Evolutionary conservation across 108 stramenopile species (phyloP).

Genomic region (Chaetoceros muelleri): DNA sequence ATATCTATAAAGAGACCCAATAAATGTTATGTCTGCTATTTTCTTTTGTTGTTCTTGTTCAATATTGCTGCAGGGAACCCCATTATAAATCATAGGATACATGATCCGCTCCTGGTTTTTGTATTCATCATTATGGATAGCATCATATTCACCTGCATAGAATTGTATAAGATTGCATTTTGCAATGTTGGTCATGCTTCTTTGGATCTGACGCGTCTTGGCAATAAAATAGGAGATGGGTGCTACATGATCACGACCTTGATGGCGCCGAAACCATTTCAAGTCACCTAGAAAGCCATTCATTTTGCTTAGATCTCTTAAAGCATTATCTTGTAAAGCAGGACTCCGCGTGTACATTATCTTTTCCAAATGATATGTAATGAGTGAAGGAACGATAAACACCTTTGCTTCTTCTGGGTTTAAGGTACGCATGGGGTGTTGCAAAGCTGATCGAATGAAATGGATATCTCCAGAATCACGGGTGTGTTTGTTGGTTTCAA

Average conservation of each 20-base stretch:
- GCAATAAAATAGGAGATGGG: slow-evolving; percentile 1
- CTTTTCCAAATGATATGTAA: not conserved
- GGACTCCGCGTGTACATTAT: not conserved
- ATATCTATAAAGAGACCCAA: slow-evolving; percentile 9
- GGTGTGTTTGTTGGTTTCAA: not conserved
- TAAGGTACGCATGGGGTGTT: slow-evolving; percentile 17
- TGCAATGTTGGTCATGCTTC: not conserved
- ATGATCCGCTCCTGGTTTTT: not conserved
- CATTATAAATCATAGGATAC: not conserved
- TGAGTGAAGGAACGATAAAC: slow-evolving; percentile 16
- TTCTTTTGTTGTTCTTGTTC: slow-evolving; percentile 2
- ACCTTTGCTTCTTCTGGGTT: slow-evolving; percentile 12
- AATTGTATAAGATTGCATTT: not conserved
- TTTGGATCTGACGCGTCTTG: not conserved
- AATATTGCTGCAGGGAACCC: not conserved
- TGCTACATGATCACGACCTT: slow-evolving; percentile 7
- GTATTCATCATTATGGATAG: not conserved
- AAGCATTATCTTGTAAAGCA: not conserved
- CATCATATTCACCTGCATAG: not conserved
- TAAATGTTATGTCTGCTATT: slow-evolving; percentile 8
- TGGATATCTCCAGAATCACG: not conserved
- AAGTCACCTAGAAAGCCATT: slow-evolving; percentile 1
- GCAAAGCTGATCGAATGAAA: slow-evolving; percentile 9
- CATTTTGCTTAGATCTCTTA: not conserved
- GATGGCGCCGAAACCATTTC: slow-evolving; percentile 1